Percentiles rank a stretch among this genome's conserved stretches.
Conservation (phyloP, 768 basidiomycete genomes). For the Panus rudis region DNA sequence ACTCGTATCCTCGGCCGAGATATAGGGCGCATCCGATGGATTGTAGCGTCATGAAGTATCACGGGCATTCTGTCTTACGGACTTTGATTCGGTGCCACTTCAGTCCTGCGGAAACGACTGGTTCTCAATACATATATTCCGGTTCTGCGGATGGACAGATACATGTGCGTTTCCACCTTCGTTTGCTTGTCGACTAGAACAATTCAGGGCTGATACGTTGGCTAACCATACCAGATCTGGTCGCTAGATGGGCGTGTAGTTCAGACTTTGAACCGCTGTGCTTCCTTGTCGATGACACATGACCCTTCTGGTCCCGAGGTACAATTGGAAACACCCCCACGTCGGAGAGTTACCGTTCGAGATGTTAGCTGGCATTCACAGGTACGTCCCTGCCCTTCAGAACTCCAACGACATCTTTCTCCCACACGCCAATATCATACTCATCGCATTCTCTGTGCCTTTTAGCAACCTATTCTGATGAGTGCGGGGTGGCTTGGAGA, state of each 20-base stretch:
- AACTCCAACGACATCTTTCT: background rate
- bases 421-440: background rate
- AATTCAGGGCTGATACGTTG: background rate
- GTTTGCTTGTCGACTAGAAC: background rate
- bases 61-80: constrained; percentile 82
- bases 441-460: too few species aligned
- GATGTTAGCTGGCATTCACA: constrained; percentile 95
- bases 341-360: constrained; percentile 57
- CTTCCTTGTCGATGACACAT: constrained; percentile 59
- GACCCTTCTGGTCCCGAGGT: constrained; percentile 66
- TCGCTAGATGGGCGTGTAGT: constrained; percentile 85
- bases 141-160: constrained; percentile 83
- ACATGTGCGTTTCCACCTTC: constrained; percentile 52
- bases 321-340: constrained; percentile 20
- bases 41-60: constrained; percentile 92
- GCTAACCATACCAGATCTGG: constrained; percentile 65
- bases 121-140: constrained; percentile 89
- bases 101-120: constrained; percentile 88
- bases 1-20: constrained; percentile 57
- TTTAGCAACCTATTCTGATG: constrained; percentile 82
- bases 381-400: constrained; percentile 38
- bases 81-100: constrained; percentile 97
- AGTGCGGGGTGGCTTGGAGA: constrained; percentile 82
- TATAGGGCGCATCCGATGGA: constrained; percentile 72
- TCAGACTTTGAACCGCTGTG: constrained; percentile 76